A percentile compares a stretch with the other conserved stretches of the same genome.
These are phyloP conservation scores for Citrullus mucosospermus DNA, from an alignment of 306 rosid species.

Conservation along the genomic window DNA sequence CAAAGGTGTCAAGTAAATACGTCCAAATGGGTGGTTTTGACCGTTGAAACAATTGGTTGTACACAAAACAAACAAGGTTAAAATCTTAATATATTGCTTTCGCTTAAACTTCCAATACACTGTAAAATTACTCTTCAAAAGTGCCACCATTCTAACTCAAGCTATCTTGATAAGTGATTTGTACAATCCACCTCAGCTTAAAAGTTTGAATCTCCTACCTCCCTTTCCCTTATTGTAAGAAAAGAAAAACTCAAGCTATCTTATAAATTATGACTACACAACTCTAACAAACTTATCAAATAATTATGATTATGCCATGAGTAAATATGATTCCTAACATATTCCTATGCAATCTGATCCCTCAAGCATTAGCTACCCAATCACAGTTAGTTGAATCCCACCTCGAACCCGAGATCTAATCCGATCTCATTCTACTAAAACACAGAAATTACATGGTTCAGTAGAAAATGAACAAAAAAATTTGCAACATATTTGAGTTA, in stretches of 20 bases:
- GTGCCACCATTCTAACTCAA: neutral
- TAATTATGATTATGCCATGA: neutral
- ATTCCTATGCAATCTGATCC: neutral
- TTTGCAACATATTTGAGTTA: neutral
- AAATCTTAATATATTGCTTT: neutral
- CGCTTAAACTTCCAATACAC: neutral
- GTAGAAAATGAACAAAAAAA: neutral
- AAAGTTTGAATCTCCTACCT: too few species aligned
- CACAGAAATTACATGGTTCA: neutral
- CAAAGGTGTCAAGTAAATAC: neutral
- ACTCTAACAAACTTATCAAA: neutral
- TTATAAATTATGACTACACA: neutral
- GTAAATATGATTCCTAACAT: neutral
- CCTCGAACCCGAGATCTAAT: neutral
- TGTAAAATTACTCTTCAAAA: neutral
- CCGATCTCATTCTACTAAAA: neutral
- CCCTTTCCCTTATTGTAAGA: too few species aligned
- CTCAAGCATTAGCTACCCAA: neutral
- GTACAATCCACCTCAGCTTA: too few species aligned
- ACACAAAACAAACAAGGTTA: neutral
- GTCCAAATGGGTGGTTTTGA: neutral
- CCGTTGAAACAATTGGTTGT: neutral
- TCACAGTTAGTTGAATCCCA: neutral
- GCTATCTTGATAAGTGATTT: too few species aligned
- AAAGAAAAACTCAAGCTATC: neutral